Conservation (phyloP, 345 rosid species). For the Camelina laxa region DNA sequence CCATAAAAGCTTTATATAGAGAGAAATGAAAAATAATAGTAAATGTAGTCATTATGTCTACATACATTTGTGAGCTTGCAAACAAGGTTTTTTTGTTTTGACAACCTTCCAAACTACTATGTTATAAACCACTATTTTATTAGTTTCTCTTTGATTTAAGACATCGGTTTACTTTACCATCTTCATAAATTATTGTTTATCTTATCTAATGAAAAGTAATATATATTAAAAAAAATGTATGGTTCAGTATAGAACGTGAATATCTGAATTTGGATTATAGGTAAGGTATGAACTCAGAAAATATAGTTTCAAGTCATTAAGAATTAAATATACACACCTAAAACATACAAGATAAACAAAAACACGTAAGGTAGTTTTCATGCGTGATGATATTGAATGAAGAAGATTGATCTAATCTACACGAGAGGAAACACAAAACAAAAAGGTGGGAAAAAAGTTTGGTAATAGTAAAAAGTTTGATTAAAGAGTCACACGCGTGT, state of each 20-base stretch:
- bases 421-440: not conserved
- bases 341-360: conserved; percentile 6
- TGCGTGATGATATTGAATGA: conserved; percentile 32
- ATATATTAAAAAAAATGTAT: not conserved
- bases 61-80: not conserved
- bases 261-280: not conserved
- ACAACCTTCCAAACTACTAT: too few species aligned
- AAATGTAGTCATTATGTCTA: not conserved
- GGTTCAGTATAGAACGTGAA: not conserved
- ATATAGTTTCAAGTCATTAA: not conserved
- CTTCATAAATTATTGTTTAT: not conserved
- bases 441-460: not conserved
- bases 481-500: conserved; percentile 1
- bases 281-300: conserved; percentile 30
- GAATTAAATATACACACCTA: conserved; percentile 36
- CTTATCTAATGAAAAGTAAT: too few species aligned
- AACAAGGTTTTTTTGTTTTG: too few species aligned
- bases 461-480: not conserved
- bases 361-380: conserved; percentile 37
- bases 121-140: not conserved
- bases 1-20: not conserved
- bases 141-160: not conserved
- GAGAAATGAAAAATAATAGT: not conserved
- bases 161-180: not conserved
- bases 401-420: not conserved